Evolutionary conservation across 768 basidiomycete genomes (phyloP), one percentile per base, ranked within the genome.

Genomic region (Lactifluus subvellereus): DNA sequence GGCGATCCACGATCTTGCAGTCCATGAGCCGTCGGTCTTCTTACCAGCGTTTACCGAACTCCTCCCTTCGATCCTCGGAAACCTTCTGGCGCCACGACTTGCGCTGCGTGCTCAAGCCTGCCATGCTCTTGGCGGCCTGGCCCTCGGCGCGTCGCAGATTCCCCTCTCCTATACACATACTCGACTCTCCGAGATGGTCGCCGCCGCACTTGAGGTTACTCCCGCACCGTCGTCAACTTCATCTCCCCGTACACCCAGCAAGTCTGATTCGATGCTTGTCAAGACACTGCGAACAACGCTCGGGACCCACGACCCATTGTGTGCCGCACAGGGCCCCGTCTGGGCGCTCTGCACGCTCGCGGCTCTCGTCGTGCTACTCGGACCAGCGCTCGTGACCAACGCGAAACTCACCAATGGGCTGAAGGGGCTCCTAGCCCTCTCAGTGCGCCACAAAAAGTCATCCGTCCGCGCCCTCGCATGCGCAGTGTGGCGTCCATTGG

Each of bases 331-430:
- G 68, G 88, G 89, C 1, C 89, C 91, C 9, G 84, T 87, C 1
- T 92, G 91, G 91, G 85, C 81, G 5, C 76, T 89, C 57, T 81
- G 80, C 62, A 85, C 90, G 37, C 74, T 91, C 2, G 83, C 86
- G 0, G 78, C 79, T 63, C 74, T 91, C 56, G 77, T 89, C 51
- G 83, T 86, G 43, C 75, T 92, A n/a, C 77, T 89, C 3, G 82
- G 87, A 1, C 79, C 85, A 3, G 74, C 75, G 3, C 73, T 87
- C 27, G 82, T 74, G 62, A 75, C 77, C 42, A 77, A 82, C 59
- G 58, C 69, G 37, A 76, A 76, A 53, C 71, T 83, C 22, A 77
- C 77, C 38, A 77, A 80, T 13, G 74, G 76, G 32, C 70, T 88
- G 18, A 75, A 77, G 14, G 77, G 78, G 0, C 74, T 88, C 32